phyloP scores from a whole-genome alignment of 2,329 filamentous ascomycete species.

The Ceratocystiopsis brevicomis region DNA sequence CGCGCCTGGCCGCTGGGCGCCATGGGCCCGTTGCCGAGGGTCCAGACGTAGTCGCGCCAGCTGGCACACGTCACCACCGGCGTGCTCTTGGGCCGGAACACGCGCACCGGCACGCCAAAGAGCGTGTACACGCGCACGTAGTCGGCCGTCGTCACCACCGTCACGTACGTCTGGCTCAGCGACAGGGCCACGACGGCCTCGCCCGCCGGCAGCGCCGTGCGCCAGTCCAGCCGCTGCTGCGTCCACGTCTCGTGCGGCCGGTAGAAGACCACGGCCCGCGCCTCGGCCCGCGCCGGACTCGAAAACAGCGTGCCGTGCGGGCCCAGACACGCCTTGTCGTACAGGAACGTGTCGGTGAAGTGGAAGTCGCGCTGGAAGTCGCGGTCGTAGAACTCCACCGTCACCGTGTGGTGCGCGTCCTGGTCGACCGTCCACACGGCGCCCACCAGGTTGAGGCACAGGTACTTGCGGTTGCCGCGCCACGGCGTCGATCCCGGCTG shows the following conservation, averaged over 20 bases:
- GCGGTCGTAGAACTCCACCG: constrained; percentile 92
- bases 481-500: constrained; percentile 91
- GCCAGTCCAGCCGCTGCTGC: constrained; percentile 69
- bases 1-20: constrained; percentile 58
- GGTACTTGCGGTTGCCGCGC: constrained; percentile 82
- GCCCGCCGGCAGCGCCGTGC: constrained; percentile 68
- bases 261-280: constrained; percentile 75
- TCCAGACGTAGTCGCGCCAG: constrained; percentile 92
- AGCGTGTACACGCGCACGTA: constrained; percentile 88
- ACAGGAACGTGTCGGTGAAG: constrained; percentile 88
- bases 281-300: constrained; percentile 41
- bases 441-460: constrained; percentile 82
- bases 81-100: constrained; percentile 80
- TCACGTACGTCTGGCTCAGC: constrained; percentile 76
- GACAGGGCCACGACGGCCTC: constrained; percentile 79
- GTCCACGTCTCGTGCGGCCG: constrained; percentile 96
- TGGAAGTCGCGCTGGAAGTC: constrained; percentile 87
- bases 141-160: constrained; percentile 67
- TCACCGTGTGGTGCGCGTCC: constrained; percentile 81
- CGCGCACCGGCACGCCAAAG: constrained; percentile 72
- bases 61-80: constrained; percentile 85
- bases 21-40: constrained; percentile 79
- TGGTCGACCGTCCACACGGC: constrained; percentile 97
- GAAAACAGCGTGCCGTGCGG: constrained; percentile 75
- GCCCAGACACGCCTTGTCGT: constrained; percentile 87